Evolutionary conservation across 2,329 filamentous ascomycete genomes (phyloP), one percentile per base, ranked within the genome.

Genomic region (Fusarium pseudocircinatum): DNA sequence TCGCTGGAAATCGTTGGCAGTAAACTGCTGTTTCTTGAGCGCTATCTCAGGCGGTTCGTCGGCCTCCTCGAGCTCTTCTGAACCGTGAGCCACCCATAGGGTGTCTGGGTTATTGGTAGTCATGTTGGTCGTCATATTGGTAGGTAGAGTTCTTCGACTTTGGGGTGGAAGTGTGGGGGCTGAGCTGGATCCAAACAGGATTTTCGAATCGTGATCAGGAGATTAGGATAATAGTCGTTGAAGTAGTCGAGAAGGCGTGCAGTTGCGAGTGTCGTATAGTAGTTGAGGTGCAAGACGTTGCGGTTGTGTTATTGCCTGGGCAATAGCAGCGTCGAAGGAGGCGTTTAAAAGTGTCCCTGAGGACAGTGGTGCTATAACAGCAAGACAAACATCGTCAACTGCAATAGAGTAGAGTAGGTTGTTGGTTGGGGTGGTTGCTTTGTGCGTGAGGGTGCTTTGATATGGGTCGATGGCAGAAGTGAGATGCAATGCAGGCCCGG

Each of bases 11-110:
- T 84, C 74, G 75, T 80, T 75, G 59, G 77, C 69, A 70, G 77
- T 50, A 74, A 76, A 54, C 69, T 75, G 62, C 47, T 70, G 74
- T 60, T 77, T 74, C 60, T 78, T 73, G 69, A 79, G 74, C 65
- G 70, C 76, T 67, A 81, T 78, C 83, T 98, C 95, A 77, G 95
- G 95, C 56, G 95, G 95, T 82, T 98, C 96, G 82, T 98, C 96
- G 57, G 91, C 87, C 78, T 98, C 96, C 73, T 93, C 84, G 75
- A 91, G 81, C 63, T 97, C 95, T 67, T 90, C 88, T 72, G 88
- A 85, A 24, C 82, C 75, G 50, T 78, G 78, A 30, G 82, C 81
- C 40, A 75, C 76, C 81, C 82, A 83, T 49, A 73, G 61, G 74
- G 80, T 59, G 72, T 77, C 73, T 73, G 77, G 72, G 76, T 78